Evolutionary conservation across 116 monocot species (phyloP), one percentile per base, ranked within the genome.

Genomic region (Trichopus zeylanicus): DNA sequence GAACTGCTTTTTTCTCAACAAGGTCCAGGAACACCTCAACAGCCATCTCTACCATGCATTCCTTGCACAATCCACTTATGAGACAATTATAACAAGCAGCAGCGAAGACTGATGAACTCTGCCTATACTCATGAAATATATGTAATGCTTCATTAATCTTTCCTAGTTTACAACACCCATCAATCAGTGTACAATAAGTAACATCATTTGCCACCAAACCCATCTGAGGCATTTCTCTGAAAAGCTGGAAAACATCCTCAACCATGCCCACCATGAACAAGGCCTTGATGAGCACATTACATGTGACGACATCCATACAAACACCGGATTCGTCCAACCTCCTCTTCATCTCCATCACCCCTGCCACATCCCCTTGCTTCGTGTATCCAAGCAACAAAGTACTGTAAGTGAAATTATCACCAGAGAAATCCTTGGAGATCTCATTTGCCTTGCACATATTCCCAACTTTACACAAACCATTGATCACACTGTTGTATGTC

Each of bases 401-500:
- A 26, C 75, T 79, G 39, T 73, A 82, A 16, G 76, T 80, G 61
- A 80, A 74, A 65, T 88, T 80, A 77, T 80, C 83, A 66, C 65
- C 72, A 60, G 26, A 27, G 62, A 51, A 62, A 39, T 53, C 67
- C 51, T 69, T 72, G 23, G 70, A 60, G 21, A 78, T 61, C 38
- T 81, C 70, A 58, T 69, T 62, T 24, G 63, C 75, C 53, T 75
- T 52, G 30, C 62, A 31, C 20, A 56, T 75, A 30, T 66, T 56
- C 0, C 86, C 81, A 51, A 57, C 46, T 67, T 81, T 89, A 59
- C 89, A 89, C 48, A 89, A 59, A 48, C 81, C 81, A 78, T 78
- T 78, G 42, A 84, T 76, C 56, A 89, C 60, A 20, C 78, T 81
- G 59, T 84, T 84, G 59, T 73, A 84, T 29, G 73, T 76, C 15